Evolutionary conservation across 495 filamentous ascomycete genomes (phyloP).

Genomic region (Penicillium arizonense): DNA sequence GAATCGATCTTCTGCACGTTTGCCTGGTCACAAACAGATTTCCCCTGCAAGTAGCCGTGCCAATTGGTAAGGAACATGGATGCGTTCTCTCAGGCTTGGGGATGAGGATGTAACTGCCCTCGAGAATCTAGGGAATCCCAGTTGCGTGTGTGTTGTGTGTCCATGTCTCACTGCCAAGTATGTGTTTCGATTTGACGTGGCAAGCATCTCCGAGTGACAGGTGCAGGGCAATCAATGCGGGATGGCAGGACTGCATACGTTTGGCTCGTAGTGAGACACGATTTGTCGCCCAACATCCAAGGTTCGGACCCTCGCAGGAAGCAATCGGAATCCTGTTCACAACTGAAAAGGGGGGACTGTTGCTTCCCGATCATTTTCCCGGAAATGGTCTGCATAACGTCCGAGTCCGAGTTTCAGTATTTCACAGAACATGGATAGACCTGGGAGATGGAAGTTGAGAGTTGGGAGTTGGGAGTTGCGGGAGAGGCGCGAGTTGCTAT

Average conservation of each 20-base stretch:
- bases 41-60: constrained; percentile 27
- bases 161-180: too few relatives aligned
- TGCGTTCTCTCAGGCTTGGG: too few relatives aligned
- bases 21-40: constrained; percentile 30
- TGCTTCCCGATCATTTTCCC: constrained; percentile 22
- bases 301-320: constrained; percentile 24
- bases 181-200: background rate
- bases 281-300: constrained; percentile 13
- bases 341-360: constrained; percentile 22
- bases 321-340: constrained; percentile 18
- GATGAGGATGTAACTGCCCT: too few relatives aligned
- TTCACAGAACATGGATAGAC: background rate
- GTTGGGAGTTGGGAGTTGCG: too few relatives aligned
- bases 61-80: constrained; percentile 28
- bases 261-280: constrained; percentile 30
- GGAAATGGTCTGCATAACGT: background rate
- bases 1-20: constrained; percentile 23
- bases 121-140: too few relatives aligned
- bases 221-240: constrained; percentile 27
- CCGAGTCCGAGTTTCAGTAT: background rate
- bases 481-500: too few relatives aligned
- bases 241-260: constrained; percentile 33
- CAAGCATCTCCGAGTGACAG: background rate
- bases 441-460: background rate
- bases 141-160: too few relatives aligned